Conservation (phyloP, 306 rosid species). For the Cicer arietinum region DNA sequence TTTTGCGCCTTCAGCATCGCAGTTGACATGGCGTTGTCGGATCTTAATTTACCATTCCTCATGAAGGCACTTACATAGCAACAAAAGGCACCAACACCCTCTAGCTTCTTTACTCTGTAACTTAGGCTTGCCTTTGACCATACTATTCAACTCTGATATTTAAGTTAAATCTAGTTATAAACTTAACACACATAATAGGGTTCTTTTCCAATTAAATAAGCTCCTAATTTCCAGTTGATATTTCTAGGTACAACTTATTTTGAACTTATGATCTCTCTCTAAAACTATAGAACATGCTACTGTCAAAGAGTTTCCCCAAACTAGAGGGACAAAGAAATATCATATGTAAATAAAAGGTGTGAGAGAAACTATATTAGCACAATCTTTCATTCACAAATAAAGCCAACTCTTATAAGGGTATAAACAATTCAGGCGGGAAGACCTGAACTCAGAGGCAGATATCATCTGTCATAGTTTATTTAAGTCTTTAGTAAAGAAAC, state of each 20-base stretch:
- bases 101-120: background rate
- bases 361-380: background rate
- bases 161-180: conserved; percentile 24
- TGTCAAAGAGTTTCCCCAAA: background rate
- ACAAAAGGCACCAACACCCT: background rate
- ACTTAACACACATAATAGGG: background rate
- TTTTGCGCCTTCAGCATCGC: background rate
- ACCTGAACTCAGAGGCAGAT: conserved; percentile 9
- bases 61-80: background rate
- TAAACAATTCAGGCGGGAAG: conserved; percentile 10
- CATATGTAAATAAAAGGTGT: conserved; percentile 5
- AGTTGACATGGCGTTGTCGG: no score
- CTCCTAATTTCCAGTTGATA: background rate
- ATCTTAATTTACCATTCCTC: no score
- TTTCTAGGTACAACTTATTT: conserved; percentile 5
- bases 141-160: background rate
- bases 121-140: background rate
- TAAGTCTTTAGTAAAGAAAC: no score
- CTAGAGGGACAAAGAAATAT: background rate
- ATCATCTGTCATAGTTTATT: background rate
- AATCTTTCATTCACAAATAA: conserved; percentile 18
- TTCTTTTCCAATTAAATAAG: background rate
- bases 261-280: conserved; percentile 11
- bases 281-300: background rate
- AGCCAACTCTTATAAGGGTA: background rate